Conservation (phyloP, 257 asterid species). For the Petunia secreta region DNA sequence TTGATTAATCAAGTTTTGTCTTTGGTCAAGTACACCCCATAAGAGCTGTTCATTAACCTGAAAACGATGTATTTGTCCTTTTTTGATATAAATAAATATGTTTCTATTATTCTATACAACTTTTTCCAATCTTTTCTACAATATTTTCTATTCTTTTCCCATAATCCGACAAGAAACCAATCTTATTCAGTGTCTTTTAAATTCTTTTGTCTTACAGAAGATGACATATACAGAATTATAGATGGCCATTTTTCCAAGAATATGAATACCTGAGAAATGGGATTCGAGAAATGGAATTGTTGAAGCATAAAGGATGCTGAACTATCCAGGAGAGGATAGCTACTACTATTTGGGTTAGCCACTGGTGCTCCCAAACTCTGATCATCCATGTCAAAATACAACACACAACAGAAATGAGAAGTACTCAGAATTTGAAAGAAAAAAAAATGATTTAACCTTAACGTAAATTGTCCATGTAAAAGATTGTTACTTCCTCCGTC, state of each 20-base stretch:
- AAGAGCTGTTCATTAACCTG: slow-evolving; percentile 62
- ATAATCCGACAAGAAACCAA: background rate
- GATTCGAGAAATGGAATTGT: slow-evolving; percentile 37
- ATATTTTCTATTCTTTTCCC: background rate
- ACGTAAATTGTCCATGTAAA: too few relatives aligned
- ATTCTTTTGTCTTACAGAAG: background rate
- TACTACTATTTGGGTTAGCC: slow-evolving; percentile 21
- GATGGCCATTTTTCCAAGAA: background rate
- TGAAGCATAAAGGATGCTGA: slow-evolving; percentile 50
- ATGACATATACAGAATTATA: background rate
- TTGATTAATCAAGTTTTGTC: slow-evolving; percentile 55
- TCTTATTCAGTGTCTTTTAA: background rate
- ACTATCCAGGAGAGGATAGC: slow-evolving; percentile 44
- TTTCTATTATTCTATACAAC: background rate
- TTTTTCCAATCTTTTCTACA: background rate
- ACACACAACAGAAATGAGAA: too few relatives aligned
- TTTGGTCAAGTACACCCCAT: slow-evolving; percentile 67
- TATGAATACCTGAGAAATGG: slow-evolving; percentile 10
- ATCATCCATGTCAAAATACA: background rate
- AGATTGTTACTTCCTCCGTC: too few relatives aligned
- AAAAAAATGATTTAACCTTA: too few relatives aligned
- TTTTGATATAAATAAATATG: background rate
- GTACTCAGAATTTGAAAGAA: too few relatives aligned
- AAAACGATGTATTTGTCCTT: slow-evolving; percentile 37
- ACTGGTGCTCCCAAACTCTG: slow-evolving; percentile 56